Base-by-base conservation (phyloP, 441 rosid species). In the Mallotus japonicus region DNA sequence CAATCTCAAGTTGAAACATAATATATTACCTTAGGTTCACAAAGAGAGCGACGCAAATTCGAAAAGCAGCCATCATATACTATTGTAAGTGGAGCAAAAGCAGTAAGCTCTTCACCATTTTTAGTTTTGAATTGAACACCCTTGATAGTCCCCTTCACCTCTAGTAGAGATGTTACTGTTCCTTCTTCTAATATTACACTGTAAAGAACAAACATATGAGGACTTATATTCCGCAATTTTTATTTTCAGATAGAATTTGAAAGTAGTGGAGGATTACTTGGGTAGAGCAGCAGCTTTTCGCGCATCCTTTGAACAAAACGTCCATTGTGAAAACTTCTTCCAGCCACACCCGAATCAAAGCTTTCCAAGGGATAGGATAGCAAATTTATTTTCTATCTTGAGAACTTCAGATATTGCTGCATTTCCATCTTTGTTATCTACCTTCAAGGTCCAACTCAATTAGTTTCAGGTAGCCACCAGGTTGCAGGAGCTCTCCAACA, bases 341-440 rank as follows among this genome's bases (percentile, higher is more conserved):
- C 91, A 1, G 91, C 78, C 50, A 90, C 85, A 78, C 80, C 83
- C 11, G 85, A 71, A n/a, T 86, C 83, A 75, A 86, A 84, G 72
- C 85, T 84, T 72, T 89, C 88, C 86, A 88, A 79, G 0, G 95
- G 95, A 75, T 88, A 90, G 49, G 87, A 81, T 40, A 24, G 28
- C 28, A 24, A 24, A 24, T 24, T 5, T 4, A 8, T 28, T 1
- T 28, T 28, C 32, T 28, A 28, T 1, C 32, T 28, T 28, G 32
- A 28, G 32, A 28, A 28, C 3, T 28, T 28, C 32, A 28, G 32
- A 28, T 1, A 28, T 28, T 28, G 32, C 3, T 28, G 32, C 32
- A 28, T 28, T 28, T 28, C 32, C 0, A 28, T 28, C 32, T 28
- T 28, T 28, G 32, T 28, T 28, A 28, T 28, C 0, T 28, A 28